Evolutionary conservation across 495 filamentous ascomycete genomes (phyloP), one percentile per base, ranked within the genome.

Genomic region (Xylaria palmicola): DNA sequence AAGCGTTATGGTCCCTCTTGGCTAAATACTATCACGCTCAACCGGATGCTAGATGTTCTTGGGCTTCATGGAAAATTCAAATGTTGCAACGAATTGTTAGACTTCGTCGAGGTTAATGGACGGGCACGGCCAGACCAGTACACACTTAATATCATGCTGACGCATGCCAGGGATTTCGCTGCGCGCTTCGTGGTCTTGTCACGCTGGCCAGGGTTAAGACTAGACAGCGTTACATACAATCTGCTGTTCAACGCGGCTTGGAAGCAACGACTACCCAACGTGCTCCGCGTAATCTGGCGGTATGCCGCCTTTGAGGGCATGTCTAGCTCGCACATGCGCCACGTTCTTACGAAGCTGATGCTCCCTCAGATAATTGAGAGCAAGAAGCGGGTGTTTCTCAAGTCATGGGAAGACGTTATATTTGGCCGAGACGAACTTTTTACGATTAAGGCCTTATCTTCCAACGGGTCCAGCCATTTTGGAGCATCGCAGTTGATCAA

Each of bases 91-190:
- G 29, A 49, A 40, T 24, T 79, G 22, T 45, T 75, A 41, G 63
- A 70, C 22, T 36, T 67, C 3, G 66, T 77, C 55, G 58, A 54
- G 44, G 19, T 24, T 40, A 17, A 43, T 15, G 13, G 8, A 8
- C 29, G 40, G 22, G 36, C 50, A 13, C 32, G 36, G 34, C 72
- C 72, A 3, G 56, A 65, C 49, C 45, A 37, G 4, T 48, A 69
- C 27, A 69, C 75, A 4, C 60, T 79, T 8, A 77, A 71, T 54
- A 77, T 64, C n/a, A 37, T 77, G 19, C 39, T 81, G 3, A 69
- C 68, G 15, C 71, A 77, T 57, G 66, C 67, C 60, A 64, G 60
- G 36, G 8, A 55, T 70, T 8, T 19, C 72, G n/a, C 30, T 54
- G 43, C 10, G 64, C 64, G 10, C 20, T 56, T 3, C 19, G n/a